phyloP scores from a whole-genome alignment of 2,329 filamentous ascomycete species.

The Aspergillus quadrilineatus region DNA sequence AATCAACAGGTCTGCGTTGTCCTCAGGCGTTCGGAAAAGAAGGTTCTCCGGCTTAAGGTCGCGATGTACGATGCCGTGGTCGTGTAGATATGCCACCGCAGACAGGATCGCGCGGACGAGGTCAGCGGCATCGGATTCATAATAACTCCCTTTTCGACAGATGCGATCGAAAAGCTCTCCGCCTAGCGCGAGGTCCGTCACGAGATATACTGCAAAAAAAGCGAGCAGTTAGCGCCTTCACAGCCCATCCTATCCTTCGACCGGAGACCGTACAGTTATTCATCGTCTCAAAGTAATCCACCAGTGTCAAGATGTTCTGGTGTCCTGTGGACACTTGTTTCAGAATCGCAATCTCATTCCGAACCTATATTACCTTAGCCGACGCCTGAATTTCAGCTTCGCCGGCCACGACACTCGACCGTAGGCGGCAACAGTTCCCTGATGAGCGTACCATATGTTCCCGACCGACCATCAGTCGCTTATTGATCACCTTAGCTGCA shows the following conservation, averaged over 20 bases:
- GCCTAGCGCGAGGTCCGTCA: conserved; percentile 92
- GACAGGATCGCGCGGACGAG: conserved; percentile 92
- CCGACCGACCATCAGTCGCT: conserved; percentile 91
- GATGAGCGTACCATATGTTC: conserved; percentile 80
- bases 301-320: conserved; percentile 94
- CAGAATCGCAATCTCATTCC: conserved; percentile 96
- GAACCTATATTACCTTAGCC: conserved; percentile 59
- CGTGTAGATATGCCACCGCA: conserved; percentile 97
- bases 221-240: conserved; percentile 17
- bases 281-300: conserved; percentile 99
- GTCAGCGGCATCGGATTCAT: conserved; percentile 93
- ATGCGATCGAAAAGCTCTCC: conserved; percentile 98
- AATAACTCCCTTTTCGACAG: conserved; percentile 97
- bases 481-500: conserved; percentile 99
- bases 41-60: conserved; percentile 98
- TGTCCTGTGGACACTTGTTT: conserved; percentile 99
- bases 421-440: neutral
- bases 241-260: neutral
- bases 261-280: conserved; percentile 69
- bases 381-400: conserved; percentile 7
- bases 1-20: conserved; percentile 94
- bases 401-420: neutral
- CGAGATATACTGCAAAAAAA: conserved; percentile 70
- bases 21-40: conserved; percentile 93
- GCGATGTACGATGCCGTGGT: conserved; percentile 97